phyloP scores from a whole-genome alignment of 495 filamentous ascomycete genomes.

The Aspergillus bertholletiae region DNA sequence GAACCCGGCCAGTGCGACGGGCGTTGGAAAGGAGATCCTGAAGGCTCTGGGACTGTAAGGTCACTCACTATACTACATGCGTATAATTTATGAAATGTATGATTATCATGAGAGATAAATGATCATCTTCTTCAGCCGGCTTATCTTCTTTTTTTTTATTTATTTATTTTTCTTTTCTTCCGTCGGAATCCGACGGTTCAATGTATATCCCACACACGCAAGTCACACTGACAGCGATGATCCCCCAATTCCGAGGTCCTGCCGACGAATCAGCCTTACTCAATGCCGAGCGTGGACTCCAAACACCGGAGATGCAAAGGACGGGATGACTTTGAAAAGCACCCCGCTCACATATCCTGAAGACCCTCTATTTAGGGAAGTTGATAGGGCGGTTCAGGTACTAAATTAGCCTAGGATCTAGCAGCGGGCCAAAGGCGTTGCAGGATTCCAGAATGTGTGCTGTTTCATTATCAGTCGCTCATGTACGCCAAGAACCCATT shows the following conservation, averaged over 20 bases:
- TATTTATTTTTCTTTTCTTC: background rate
- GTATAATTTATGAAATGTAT: background rate
- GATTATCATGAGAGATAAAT: background rate
- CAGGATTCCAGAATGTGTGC: background rate
- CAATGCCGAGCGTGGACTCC: background rate
- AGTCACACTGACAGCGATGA: background rate
- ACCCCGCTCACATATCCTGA: background rate
- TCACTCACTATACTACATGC: no score
- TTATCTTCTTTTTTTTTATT: background rate
- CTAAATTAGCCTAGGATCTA: background rate
- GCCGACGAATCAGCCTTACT: background rate
- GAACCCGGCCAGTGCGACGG: constrained; percentile 64
- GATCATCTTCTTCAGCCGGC: background rate
- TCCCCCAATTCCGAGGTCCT: background rate
- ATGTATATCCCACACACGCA: background rate
- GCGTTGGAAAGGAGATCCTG: constrained; percentile 51
- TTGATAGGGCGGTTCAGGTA: background rate
- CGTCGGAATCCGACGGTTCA: background rate
- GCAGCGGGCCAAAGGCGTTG: background rate
- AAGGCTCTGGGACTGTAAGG: constrained; percentile 30
- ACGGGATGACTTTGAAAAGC: background rate
- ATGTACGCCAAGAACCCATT: background rate
- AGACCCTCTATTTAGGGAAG: background rate
- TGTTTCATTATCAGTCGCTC: background rate
- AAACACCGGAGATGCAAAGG: background rate